Base-by-base conservation (phyloP, 1,284 basidiomycete species). In the Entoloma clypeatum region DNA sequence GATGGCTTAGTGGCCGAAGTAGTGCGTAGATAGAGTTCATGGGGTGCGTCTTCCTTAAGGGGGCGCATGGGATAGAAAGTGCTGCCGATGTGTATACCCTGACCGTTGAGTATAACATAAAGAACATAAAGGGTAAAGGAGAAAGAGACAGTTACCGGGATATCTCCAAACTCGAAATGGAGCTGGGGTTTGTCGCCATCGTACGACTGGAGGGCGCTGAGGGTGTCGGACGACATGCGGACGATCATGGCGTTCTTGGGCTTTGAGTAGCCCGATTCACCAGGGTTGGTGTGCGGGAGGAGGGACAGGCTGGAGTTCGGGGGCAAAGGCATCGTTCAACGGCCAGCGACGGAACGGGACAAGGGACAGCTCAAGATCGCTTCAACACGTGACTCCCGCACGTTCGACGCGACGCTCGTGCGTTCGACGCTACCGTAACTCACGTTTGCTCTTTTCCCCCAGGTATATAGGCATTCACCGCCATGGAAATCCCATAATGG, bases 211-310 rank as follows among this genome's bases (percentile, higher is more conserved):
- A 87, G 71, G 0, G 80, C 79, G 33, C 83, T 77, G 43, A 86
- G 67, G 0, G 79, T 76, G 57, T 84, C 81, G 29, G 72, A 67
- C 1, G 84, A 77, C 72, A 87, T 71, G 39, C 81, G 77, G 23
- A 87, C 71, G 39, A 87, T 64, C 74, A 86, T 81, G 30, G 83
- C 85, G 18, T 73, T 69, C 64, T 85, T 86, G 8, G 77, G 77
- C 41, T 73, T 74, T 1, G 78, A 69, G 25, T 75, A 72, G n/a
- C 68, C 53, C 0, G 72, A 64, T 45, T 75, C 77, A 30, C 72
- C 75, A 26, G 74, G 73, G 36, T 65, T 64, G 2, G 76, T 65
- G 45, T 71, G 68, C 28, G 77, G 72, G 25, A 79, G 72, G 31
- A 86, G 68, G 5, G 78, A 70, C 32, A 86, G 68, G 2, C 69